These are phyloP conservation scores for Circinella umbellata DNA, from an alignment of 371 early-diverging fungal species.

Conservation along the genomic window DNA sequence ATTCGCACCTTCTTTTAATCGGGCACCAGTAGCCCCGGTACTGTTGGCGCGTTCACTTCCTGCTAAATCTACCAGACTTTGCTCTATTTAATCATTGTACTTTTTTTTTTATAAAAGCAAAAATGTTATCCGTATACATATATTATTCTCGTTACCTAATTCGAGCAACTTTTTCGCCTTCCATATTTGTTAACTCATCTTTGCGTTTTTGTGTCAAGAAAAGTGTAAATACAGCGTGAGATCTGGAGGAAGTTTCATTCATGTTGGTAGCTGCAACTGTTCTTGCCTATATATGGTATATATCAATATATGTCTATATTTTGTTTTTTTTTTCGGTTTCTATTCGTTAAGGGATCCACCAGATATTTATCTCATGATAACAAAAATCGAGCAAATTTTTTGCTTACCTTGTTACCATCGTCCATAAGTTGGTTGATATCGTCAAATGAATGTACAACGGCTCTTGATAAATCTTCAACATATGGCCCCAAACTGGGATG, in stretches of 20 bases:
- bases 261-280: conserved; percentile 96
- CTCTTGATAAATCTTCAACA: conserved; percentile 90
- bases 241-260: conserved; percentile 94
- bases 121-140: neutral
- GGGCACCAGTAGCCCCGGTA: conserved; percentile 94
- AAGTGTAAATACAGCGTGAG: conserved; percentile 95
- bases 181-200: conserved; percentile 64
- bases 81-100: conserved; percentile 6
- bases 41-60: conserved; percentile 97
- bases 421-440: conserved; percentile 85
- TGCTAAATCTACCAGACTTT: conserved; percentile 84
- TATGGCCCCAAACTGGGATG: conserved; percentile 90
- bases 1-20: conserved; percentile 97
- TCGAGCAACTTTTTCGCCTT: conserved; percentile 79
- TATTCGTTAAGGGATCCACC: neutral
- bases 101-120: conserved; percentile 34
- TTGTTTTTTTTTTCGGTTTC: neutral
- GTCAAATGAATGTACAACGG: conserved; percentile 77
- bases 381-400: neutral
- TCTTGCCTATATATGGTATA: conserved; percentile 56
- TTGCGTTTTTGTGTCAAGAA: conserved; percentile 72
- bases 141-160: conserved; percentile 45
- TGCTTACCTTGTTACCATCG: conserved; percentile 81
- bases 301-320: neutral
- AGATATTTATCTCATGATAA: neutral